Evolutionary conservation across 164 flowering plant genomes (phyloP).

Genomic region (Aristolochia contorta): DNA sequence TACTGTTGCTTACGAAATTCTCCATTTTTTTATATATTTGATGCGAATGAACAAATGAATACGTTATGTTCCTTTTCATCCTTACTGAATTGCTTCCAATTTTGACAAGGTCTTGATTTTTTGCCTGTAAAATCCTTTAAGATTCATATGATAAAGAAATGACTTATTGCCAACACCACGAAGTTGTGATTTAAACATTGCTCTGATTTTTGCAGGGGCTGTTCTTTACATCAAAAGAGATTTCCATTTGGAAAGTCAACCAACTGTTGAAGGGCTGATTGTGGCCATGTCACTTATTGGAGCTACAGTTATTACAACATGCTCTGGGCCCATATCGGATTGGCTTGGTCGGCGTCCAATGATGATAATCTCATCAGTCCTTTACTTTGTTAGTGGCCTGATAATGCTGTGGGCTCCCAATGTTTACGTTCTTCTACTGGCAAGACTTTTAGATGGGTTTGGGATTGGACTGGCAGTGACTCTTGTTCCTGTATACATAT

Average conservation of each 20-base stretch:
- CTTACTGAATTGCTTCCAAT: not conserved
- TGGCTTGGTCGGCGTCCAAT: constrained; percentile 82
- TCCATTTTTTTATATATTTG: not conserved
- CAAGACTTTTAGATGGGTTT: constrained; percentile 82
- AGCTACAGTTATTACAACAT: constrained; percentile 70
- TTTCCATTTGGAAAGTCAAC: constrained; percentile 36
- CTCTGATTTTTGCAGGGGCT: constrained; percentile 39
- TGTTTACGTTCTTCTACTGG: constrained; percentile 68
- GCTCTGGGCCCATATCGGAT: constrained; percentile 79
- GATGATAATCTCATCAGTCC: constrained; percentile 68
- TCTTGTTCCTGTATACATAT: constrained; percentile 78
- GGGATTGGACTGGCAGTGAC: constrained; percentile 87
- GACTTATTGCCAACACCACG: not conserved
- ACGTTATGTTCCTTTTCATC: not conserved
- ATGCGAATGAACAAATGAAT: no score
- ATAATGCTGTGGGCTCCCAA: constrained; percentile 96
- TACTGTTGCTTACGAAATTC: no score
- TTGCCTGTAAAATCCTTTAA: no score
- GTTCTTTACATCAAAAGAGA: constrained; percentile 70
- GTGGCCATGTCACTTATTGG: constrained; percentile 96
- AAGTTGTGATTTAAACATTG: no score
- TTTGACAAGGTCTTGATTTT: not conserved
- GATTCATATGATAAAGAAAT: no score
- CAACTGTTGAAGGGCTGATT: constrained; percentile 67
- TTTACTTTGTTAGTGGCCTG: constrained; percentile 72